Evolutionary conservation across 2,329 filamentous ascomycete genomes (phyloP).

Genomic region (Didymellaceae sp.): DNA sequence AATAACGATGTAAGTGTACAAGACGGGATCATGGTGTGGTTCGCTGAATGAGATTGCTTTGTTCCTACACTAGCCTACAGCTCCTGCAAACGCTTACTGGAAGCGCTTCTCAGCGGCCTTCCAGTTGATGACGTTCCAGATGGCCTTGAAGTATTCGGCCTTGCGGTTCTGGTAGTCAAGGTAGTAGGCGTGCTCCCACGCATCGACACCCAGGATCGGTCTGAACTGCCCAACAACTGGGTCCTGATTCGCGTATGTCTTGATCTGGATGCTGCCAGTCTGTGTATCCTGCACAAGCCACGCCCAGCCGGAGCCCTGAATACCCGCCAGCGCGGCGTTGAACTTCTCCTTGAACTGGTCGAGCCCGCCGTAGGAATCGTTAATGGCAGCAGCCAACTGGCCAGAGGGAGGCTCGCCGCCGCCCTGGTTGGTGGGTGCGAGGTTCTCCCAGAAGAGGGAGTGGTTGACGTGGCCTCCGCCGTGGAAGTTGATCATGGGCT

Average conservation of each 20-base stretch:
- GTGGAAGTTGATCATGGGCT: constrained; percentile 70
- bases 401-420: constrained; percentile 69
- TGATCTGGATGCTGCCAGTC: constrained; percentile 66
- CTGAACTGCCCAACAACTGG: constrained; percentile 82
- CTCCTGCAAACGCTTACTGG: constrained; percentile 48
- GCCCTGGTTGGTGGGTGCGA: constrained; percentile 70
- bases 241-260: constrained; percentile 85
- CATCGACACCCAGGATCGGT: constrained; percentile 87
- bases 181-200: constrained; percentile 97
- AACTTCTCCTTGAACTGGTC: constrained; percentile 68
- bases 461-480: constrained; percentile 73
- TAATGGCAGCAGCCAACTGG: constrained; percentile 63
- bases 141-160: constrained; percentile 90
- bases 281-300: constrained; percentile 69
- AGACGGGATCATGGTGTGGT: background rate
- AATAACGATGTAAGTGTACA: too few species aligned
- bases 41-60: background rate
- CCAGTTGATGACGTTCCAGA: constrained; percentile 98
- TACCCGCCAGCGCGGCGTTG: constrained; percentile 67
- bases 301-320: constrained; percentile 70
- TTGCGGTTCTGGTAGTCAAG: constrained; percentile 97
- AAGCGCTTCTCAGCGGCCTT: constrained; percentile 84
- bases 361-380: constrained; percentile 64
- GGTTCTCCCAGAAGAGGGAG: constrained; percentile 72
- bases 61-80: constrained; percentile 2